phyloP scores from a whole-genome alignment of 345 rosid species.

The Hibiscus trionum region DNA sequence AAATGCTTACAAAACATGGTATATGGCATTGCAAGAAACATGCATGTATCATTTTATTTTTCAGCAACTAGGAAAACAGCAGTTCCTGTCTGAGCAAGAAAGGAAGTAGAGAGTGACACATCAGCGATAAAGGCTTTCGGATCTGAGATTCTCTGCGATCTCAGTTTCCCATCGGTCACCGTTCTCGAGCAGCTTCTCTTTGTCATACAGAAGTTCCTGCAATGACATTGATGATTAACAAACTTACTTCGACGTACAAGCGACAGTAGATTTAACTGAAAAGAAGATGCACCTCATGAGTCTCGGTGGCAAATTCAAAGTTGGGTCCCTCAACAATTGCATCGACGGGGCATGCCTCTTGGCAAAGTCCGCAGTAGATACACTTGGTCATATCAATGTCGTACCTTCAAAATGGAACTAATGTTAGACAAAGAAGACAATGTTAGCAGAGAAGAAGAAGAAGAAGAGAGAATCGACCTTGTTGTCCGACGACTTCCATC shows the following conservation, averaged over 20 bases:
- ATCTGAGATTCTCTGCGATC: conserved; percentile 94
- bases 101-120: not conserved
- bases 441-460: not conserved
- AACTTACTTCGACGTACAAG: not conserved
- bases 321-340: conserved; percentile 98
- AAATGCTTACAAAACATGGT: conserved; percentile 3
- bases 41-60: conserved; percentile 21
- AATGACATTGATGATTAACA: not conserved
- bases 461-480: conserved; percentile 34
- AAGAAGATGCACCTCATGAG: conserved; percentile 59
- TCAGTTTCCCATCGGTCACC: conserved; percentile 99
- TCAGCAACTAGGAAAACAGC: not conserved
- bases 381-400: conserved; percentile 98
- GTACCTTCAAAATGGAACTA: conserved; percentile 39
- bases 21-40: conserved; percentile 6
- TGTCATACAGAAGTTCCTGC: conserved; percentile 91
- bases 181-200: conserved; percentile 94
- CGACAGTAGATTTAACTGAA: not conserved
- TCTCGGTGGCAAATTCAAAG: conserved; percentile 93
- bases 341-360: conserved; percentile 98
- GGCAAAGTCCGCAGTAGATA: conserved; percentile 97
- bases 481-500: conserved; percentile 99
- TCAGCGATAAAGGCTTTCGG: conserved; percentile 91
- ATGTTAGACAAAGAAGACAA: not conserved
- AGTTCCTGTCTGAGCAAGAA: not conserved